Base-by-base conservation (phyloP, 805 yeast species). In the Yamadazyma philogaea region DNA sequence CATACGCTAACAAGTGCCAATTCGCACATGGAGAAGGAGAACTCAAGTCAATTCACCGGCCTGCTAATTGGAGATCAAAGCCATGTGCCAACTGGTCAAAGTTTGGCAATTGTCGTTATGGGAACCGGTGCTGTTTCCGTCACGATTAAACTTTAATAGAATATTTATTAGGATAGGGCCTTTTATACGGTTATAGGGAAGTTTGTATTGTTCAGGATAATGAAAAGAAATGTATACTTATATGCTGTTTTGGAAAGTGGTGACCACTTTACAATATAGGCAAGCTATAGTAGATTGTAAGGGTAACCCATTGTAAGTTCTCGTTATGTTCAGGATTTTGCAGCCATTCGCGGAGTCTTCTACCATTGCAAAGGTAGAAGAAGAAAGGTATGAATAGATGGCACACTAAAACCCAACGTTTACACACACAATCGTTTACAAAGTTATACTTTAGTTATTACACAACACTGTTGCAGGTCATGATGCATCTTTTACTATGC, bases 1-100 rank as follows among this genome's bases (percentile, higher is more conserved):
- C 95, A 12, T 89, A 89, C 60, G 96, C 95, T 2, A 75, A 77
- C 50, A 89, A 89, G 68, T 89, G 97, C 62, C 96, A 89, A 66
- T 89, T 89, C 73, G 96, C 96, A 5, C 97, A 89, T 58, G 96
- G 97, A 15, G 72, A 77, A 30, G 66, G 75, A 42, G 96, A 89
- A 61, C 69, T 89, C 53, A 87, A 87, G 61, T 52, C 63, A 10
- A 81, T 87, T 34, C 82, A 80, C 46, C 74, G 91, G 46, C 82
- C 89, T 8, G 79, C 82, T 42, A 89, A 88, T 57, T 89, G 91
- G 84, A 80, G 95, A 59, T 86, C 96, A 11, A 89, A 89, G 66
- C 85, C 90, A 12, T 89, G 97, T 68, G 84, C 81, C 48, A 89
- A 89, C 61, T 89, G 96, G 96, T 57, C 79, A 17, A 83, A 82